Evolutionary conservation across 768 basidiomycete genomes (phyloP).

Genomic region (Amanita fuliginea): DNA sequence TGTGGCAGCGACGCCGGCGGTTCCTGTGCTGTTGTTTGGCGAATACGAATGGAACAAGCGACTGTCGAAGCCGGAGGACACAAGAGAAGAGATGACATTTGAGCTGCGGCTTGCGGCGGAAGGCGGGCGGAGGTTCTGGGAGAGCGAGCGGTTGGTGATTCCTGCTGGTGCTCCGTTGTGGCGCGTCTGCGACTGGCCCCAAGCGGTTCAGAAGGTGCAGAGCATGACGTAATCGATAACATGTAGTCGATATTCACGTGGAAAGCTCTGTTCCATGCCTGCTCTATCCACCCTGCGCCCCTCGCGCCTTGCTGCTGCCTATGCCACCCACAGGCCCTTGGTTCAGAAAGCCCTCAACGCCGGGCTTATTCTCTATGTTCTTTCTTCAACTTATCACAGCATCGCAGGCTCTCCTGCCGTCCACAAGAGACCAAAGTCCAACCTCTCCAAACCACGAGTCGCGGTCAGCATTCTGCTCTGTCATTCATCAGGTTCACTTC

Average conservation of each 20-base stretch:
- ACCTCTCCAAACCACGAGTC: slow-evolving; percentile 34
- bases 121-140: slow-evolving; percentile 45
- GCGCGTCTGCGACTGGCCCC: slow-evolving; percentile 55
- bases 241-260: background rate
- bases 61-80: slow-evolving; percentile 31
- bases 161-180: slow-evolving; percentile 37
- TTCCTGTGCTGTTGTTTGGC: slow-evolving; percentile 63
- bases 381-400: slow-evolving; percentile 50
- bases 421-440: slow-evolving; percentile 25
- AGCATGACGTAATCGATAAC: background rate
- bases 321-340: slow-evolving; percentile 53
- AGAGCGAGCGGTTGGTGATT: slow-evolving; percentile 36
- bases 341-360: slow-evolving; percentile 64
- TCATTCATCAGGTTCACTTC: background rate
- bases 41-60: slow-evolving; percentile 69
- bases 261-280: slow-evolving; percentile 14
- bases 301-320: slow-evolving; percentile 35
- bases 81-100: slow-evolving; percentile 42
- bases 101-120: slow-evolving; percentile 35
- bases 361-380: slow-evolving; percentile 61
- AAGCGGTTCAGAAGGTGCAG: slow-evolving; percentile 38
- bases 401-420: slow-evolving; percentile 31
- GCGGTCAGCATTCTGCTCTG: slow-evolving; percentile 37
- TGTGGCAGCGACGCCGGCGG: slow-evolving; percentile 32
- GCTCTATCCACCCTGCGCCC: slow-evolving; percentile 26